A percentile compares a stretch with the other conserved stretches of the same genome.
These are phyloP conservation scores for Myxozyma sirexii DNA, from an alignment of 805 yeast species.

Conservation along the genomic window DNA sequence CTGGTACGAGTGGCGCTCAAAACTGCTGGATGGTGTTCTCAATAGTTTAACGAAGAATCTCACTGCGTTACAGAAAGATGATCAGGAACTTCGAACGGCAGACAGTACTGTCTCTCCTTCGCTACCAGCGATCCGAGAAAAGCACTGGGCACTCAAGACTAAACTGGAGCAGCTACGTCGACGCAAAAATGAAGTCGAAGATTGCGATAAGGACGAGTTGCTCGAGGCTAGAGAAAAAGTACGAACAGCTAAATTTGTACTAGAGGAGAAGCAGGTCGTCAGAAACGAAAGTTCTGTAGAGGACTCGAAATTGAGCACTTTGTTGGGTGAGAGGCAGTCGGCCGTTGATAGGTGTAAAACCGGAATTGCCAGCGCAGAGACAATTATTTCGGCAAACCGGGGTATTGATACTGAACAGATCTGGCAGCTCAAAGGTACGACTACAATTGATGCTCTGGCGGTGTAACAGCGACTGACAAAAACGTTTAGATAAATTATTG, in stretches of 20 bases:
- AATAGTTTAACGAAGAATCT: constrained; percentile 37
- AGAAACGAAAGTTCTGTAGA: constrained; percentile 1
- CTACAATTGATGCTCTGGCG: neutral
- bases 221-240: constrained; percentile 18
- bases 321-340: constrained; percentile 21
- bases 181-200: constrained; percentile 24
- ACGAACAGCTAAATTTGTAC: constrained; percentile 14
- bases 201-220: constrained; percentile 31
- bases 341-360: constrained; percentile 25
- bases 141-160: constrained; percentile 28
- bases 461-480: neutral
- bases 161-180: constrained; percentile 31
- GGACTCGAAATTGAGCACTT: neutral
- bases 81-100: constrained; percentile 24
- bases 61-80: constrained; percentile 32
- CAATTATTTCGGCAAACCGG: constrained; percentile 27
- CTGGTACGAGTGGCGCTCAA: constrained; percentile 67
- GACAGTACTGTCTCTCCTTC: constrained; percentile 13
- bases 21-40: constrained; percentile 52
- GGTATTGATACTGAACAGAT: constrained; percentile 35
- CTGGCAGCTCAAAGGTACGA: constrained; percentile 16
- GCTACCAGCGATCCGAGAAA: constrained; percentile 17
- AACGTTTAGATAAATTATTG: constrained; percentile 4
- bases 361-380: constrained; percentile 34
- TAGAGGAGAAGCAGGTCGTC: neutral